Base-by-base conservation (phyloP, 768 basidiomycete genomes). In the Tubosaeta sp. region DNA sequence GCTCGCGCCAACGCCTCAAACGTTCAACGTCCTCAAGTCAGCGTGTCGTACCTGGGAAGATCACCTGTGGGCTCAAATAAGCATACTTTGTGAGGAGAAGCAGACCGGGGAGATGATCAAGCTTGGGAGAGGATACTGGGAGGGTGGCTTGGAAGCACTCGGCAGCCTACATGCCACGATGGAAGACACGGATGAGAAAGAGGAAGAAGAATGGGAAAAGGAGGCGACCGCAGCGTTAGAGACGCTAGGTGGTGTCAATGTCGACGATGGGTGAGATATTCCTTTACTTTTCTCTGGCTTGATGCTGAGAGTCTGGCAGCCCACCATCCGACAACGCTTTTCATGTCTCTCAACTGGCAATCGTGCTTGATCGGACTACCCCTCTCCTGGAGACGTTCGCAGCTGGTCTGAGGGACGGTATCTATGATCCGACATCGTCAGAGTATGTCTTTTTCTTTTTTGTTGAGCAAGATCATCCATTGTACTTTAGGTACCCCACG, bases 31-130 rank as follows among this genome's bases (percentile, higher is more conserved):
- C 29, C 78, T 92, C 30, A 83, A 87, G 55, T 77, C 83, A 0
- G 82, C 87, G 3, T 94, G 91, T 61, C 71, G 84, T 30, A 87
- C 89, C 19, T 98, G 95, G 94, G 90, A 94, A 61, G 96, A 99
- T 62, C 86, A 94, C 63, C 74, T 98, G 0, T 99, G 96, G 96
- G 91, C 90, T 0, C 86, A 90, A 51, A 73, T 94, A 45, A 84
- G 83, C 58, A 76, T 90, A 44, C 73, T 90, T 34, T 86, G 89
- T 59, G 90, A 94, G 63, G 84, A 91, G 58, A 84, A 87, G 52
- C 79, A 87, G 63, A 85, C 83, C 40, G 76, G 74, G 27, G 83
- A 87, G 54, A 77, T 97, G 61, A 65, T 74, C 10, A 76, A 78
- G 34, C 64, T 91, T 6, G 74, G 76, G 10, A 84, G 84, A 0